Base-by-base conservation (phyloP, 352 stramenopile genomes). In the Phytopythium ostracodes region DNA sequence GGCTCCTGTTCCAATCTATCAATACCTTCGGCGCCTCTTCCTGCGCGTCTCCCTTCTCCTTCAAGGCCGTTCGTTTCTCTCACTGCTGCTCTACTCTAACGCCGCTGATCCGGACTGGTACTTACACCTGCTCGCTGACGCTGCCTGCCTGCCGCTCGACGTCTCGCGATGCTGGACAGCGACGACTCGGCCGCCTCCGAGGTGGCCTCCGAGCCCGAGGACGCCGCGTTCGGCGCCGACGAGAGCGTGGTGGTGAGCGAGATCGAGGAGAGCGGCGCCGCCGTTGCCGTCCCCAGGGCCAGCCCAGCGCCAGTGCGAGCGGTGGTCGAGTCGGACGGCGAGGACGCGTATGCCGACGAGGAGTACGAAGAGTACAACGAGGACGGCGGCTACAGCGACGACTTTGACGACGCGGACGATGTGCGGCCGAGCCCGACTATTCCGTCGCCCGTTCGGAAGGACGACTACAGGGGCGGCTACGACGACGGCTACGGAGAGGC, bases 141-240 rank as follows among this genome's bases (percentile, higher is more conserved):
- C n/a, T n/a, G n/a, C n/a, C n/a, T n/a, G 20, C 15, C 38, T 25
- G 49, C 49, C 25, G 24, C 7, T 38, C 33, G 33, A 38, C 33
- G 33, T 38, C 20, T 24, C 33, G 38, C 29, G 18, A 60, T 60
- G 55, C 55, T 60, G 14, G 55, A 88, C 70, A 91, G 81, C 63
- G 82, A 89, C 78, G 79, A 87, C 70, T 88, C 77, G 66, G 77
- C 63, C 1, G 82, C 82, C 14, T 88, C 72, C 11, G 82, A 91
- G 62, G 75, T 91, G 56, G 74, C 75, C 62, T 88, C 79, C 27
- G 82, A 91, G 27, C 65, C 65, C 6, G 73, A 83, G 43, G 70
- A 73, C 15, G 20, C 27, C 17, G 42, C 44, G 55, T 67, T 62
- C 20, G 73, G 53, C 20, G 55, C 64, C 56, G 73, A 68, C 27